Evolutionary conservation across 768 basidiomycete species (phyloP), one percentile per base, ranked within the genome.

Genomic region (Leucosporidium creatinivorum): DNA sequence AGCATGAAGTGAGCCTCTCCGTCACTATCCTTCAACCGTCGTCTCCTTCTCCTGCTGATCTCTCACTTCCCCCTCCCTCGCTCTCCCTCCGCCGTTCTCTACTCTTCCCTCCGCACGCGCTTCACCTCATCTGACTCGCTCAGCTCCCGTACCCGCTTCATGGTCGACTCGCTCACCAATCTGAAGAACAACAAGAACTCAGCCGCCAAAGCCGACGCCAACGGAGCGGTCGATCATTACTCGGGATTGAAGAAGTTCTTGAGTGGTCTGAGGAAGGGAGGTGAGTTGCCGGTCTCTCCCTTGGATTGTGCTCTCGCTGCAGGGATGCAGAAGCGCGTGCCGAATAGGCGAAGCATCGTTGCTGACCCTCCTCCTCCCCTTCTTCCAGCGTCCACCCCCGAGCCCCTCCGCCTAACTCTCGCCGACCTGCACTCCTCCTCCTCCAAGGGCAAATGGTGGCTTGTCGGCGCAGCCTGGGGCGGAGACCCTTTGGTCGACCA

Each of bases 381-480:
- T n/a, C n/a, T 6, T 31, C 26, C 56, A 61, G 50, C 31, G 33
- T 66, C 68, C 33, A 47, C 64, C 19, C 69, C 58, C 74, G 96
- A 97, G 55, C 87, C 93, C 0, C 81, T 99, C 12, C 87, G 92
- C 10, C 85, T 96, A 1, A 86, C 89, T 0, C 81, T 97, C 28
- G 81, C 82, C n/a, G 94, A 98, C 78, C 83, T 98, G 8, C 89
- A 85, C 67, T 84, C 86, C 0, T 87, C 91, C 1, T 86, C 90
- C 64, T 88, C 83, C 17, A 89, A 86, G 76, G 96, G 93, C 7
- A 96, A 96, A 80, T 98, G 96, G 96, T 98, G 96, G 94, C 82
- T 97, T 3, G 90, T 97, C 47, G 96, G 94, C 23, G 91, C 94
- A 1, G 94, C 90, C 0, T 99, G 94, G 94, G 83, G 84, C 39